Conservation (phyloP, 768 basidiomycete species). For the Pleurotus platypus region DNA sequence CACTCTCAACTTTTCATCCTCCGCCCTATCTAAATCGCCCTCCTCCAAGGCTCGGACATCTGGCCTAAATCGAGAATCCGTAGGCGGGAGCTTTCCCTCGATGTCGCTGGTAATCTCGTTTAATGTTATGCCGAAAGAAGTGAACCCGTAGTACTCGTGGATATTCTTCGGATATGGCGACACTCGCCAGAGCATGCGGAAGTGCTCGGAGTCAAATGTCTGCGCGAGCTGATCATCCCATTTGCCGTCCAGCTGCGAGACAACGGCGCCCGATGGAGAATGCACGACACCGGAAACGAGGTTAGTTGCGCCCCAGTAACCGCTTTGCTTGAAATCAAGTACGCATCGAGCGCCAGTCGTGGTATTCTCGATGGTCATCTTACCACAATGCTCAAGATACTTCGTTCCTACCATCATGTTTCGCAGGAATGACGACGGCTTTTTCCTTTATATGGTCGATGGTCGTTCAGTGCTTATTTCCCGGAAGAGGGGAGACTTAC, state of each 20-base stretch:
- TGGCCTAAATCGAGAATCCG: slow-evolving; percentile 79
- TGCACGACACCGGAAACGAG: slow-evolving; percentile 62
- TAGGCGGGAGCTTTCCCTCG: slow-evolving; percentile 61
- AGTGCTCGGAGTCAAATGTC: slow-evolving; percentile 61
- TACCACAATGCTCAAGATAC: slow-evolving; percentile 83
- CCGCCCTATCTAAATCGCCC: slow-evolving; percentile 68
- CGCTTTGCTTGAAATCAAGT: slow-evolving; percentile 83
- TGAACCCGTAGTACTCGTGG: slow-evolving; percentile 79
- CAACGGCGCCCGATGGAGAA: slow-evolving; percentile 47
- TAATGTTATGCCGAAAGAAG: slow-evolving; percentile 71
- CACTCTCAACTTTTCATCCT: slow-evolving; percentile 64
- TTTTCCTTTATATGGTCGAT: slow-evolving; percentile 49
- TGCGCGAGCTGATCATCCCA: slow-evolving; percentile 86
- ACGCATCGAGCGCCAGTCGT: slow-evolving; percentile 54
- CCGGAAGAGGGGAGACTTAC: slow-evolving; percentile 31
- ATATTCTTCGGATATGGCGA: slow-evolving; percentile 69
- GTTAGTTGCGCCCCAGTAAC: slow-evolving; percentile 81
- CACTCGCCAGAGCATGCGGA: slow-evolving; percentile 76
- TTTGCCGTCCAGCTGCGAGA: slow-evolving; percentile 76
- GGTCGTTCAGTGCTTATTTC: too few relatives aligned
- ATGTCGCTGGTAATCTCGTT: slow-evolving; percentile 77
- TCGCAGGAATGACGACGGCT: slow-evolving; percentile 84
- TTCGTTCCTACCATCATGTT: slow-evolving; percentile 90
- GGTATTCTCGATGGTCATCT: slow-evolving; percentile 70
- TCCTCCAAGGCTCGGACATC: slow-evolving; percentile 83